Evolutionary conservation across 352 stramenopile genomes (phyloP), one percentile per base, ranked within the genome.

Genomic region (Pythium monospermum): DNA sequence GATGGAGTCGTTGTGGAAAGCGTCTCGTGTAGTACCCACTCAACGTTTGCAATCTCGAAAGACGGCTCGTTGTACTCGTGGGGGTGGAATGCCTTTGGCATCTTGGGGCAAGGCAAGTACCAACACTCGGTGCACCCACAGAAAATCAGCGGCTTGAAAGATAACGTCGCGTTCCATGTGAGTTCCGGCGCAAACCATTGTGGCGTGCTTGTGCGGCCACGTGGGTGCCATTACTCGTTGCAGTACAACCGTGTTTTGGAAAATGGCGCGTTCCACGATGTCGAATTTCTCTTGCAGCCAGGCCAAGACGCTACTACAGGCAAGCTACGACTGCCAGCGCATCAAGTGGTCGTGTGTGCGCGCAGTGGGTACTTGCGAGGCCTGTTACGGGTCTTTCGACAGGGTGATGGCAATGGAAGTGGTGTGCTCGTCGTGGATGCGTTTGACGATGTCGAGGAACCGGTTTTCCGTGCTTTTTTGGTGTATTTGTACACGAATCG

Each of bases 31-130:
- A 87, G 79, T 31, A 84, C 76, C 0, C 80, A 93, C 57, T 85
- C 72, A 46, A 93, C 82, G 22, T 85, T 93, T 28, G 82, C 66
- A 16, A 40, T 91, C 8, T 64, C 68, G 6, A 46, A 48, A 0
- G 71, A 85, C 51, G 76, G 74, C 1, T 67, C 46, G 3, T 66
- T 94, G 25, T 91, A 84, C 59, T 87, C 81, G n/a, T 96, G 84
- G 83, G 87, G 87, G 8, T 92, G 81, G 81, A 92, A 92, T 39
- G 74, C 76, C 1, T 92, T 90, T 18, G 81, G 81, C 10, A 64
- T 88, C 12, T 62, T 92, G 4, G 81, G 81, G 26, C 77, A 84
- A 36, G 81, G 81, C 57, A 87, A 88, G 62, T 81, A 82, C 53
- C 76, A 86, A 54, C 64, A 79, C 57, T 83, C 76, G 4, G 80